A percentile compares a stretch with the other conserved stretches of the same genome.
These are phyloP conservation scores for Tolypocladium paradoxum DNA, from an alignment of 2,329 filamentous ascomycete species.

Conservation along the genomic window DNA sequence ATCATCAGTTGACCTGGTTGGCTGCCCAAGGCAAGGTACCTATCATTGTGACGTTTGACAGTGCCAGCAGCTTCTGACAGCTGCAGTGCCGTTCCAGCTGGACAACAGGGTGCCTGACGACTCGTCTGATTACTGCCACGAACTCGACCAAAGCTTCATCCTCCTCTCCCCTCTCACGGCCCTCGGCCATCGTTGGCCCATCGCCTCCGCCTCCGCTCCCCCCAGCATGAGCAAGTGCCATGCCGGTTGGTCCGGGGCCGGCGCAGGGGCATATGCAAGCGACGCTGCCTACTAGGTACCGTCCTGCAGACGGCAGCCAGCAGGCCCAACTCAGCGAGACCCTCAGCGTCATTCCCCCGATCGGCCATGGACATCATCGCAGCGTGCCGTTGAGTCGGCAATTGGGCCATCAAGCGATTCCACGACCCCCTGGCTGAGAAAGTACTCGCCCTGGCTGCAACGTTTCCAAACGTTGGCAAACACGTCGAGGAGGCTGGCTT, in stretches of 20 bases:
- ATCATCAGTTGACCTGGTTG: too few relatives aligned
- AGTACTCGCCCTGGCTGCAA: neutral
- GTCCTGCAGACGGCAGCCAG: neutral
- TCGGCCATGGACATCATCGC: neutral
- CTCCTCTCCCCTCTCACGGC: neutral
- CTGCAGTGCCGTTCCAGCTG: neutral
- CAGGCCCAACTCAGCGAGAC: neutral
- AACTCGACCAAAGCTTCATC: neutral
- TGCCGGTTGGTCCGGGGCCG: neutral
- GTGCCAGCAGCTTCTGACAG: too few relatives aligned
- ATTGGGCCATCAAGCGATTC: neutral
- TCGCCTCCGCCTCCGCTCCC: neutral
- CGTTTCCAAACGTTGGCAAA: neutral
- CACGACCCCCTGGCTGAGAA: neutral
- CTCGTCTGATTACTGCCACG: too few relatives aligned
- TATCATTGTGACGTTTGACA: too few relatives aligned
- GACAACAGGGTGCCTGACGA: neutral
- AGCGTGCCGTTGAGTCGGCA: neutral
- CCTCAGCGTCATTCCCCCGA: neutral
- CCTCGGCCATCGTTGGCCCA: neutral
- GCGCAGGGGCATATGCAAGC: neutral
- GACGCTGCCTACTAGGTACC: neutral
- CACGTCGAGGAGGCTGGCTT: neutral
- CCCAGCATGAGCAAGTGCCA: neutral
- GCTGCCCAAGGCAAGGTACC: too few relatives aligned